A percentile compares a stretch with the other conserved stretches of the same genome.
These are phyloP conservation scores for rapeseed (Brassica napus) DNA, from an alignment of 345 rosid species.

Conservation along the genomic window Da-Ae NC_063439.1:23371001-23371500, in stretches of 20 bases:
- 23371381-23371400: not conserved
- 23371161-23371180: not conserved
- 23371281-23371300: not conserved
- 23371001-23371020: slow-evolving; percentile 9
- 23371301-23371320: not conserved
- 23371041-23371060: slow-evolving; percentile 9
- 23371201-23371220: not conserved
- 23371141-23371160: not conserved
- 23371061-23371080: slow-evolving; percentile 1
- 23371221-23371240: too few relatives aligned
- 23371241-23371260: too few relatives aligned
- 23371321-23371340: not conserved
- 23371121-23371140: not conserved
- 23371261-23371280: not conserved
- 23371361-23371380: slow-evolving; percentile 3
- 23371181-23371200: not conserved
- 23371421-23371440: slow-evolving; percentile 9
- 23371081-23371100: not conserved
- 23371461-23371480: slow-evolving; percentile 6
- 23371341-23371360: not conserved
- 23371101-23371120: not conserved
- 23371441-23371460: not conserved
- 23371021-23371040: slow-evolving; percentile 24
- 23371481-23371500: slow-evolving; percentile 21
- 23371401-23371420: slow-evolving; percentile 29